phyloP scores from a whole-genome alignment of 495 filamentous ascomycete species.

The Trichoderma virens region DNA sequence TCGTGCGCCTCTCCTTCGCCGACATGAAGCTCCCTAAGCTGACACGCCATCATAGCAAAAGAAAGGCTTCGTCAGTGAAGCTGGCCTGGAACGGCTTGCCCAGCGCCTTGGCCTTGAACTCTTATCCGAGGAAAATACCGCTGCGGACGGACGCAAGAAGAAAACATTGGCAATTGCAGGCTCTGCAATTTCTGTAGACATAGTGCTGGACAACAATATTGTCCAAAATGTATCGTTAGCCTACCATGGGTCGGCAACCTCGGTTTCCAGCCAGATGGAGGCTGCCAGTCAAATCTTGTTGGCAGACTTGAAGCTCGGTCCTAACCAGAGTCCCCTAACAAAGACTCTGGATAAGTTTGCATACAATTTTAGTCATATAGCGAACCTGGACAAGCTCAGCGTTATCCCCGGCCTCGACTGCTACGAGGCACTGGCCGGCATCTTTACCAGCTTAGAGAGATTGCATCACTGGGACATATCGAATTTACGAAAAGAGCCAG shows the following conservation, averaged over 20 bases:
- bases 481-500: conserved; percentile 45
- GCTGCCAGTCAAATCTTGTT: conserved; percentile 47
- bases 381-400: conserved; percentile 73
- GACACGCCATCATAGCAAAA: conserved; percentile 20
- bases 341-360: conserved; percentile 65
- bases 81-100: conserved; percentile 71
- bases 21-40: conserved; percentile 11
- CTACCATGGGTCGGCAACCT: conserved; percentile 40
- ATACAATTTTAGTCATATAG: conserved; percentile 71
- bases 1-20: conserved; percentile 4
- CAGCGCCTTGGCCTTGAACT: conserved; percentile 63
- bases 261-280: conserved; percentile 40
- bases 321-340: conserved; percentile 42
- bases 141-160: conserved; percentile 28
- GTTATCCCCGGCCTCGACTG: conserved; percentile 65
- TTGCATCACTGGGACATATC: conserved; percentile 63
- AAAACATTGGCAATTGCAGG: conserved; percentile 66
- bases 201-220: conserved; percentile 42
- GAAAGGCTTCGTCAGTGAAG: conserved; percentile 61
- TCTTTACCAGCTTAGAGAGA: conserved; percentile 57
- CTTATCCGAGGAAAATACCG: conserved; percentile 55
- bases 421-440: conserved; percentile 78
- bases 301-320: conserved; percentile 40
- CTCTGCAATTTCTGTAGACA: conserved; percentile 47
- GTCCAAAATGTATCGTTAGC: conserved; percentile 39